Evolutionary conservation across 441 rosid genomes (phyloP), one percentile per base, ranked within the genome.

Genomic region (Euphorbia schlechtendalii): DNA sequence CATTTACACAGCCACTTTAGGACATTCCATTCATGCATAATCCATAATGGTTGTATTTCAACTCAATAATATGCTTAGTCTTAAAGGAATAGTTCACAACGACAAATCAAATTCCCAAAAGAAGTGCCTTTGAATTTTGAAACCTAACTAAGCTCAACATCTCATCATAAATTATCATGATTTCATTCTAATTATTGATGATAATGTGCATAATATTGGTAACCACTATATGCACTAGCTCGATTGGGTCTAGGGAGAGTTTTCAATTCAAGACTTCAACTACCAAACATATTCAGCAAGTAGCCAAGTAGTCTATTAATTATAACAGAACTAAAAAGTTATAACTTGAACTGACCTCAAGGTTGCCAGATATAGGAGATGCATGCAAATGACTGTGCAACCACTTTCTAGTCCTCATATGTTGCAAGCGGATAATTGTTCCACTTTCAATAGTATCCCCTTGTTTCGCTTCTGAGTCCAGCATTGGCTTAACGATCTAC

Each of bases 321-420:
- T n/a, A n/a, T 36, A 15, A 9, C 20, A 27, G 5, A 17, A 56
- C 9, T 17, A 5, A 6, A 67, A 46, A 40, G 18, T n/a, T 22
- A 17, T 18, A 60, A 63, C 51, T 11, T 34, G 49, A 25, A 69
- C 82, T 62, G 56, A 88, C 99, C 99, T 95, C 99, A 20, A 95
- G 72, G 81, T 95, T 95, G 67, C 97, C 97, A 1, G 99, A 80
- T 51, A 95, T 86, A 38, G 97, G 98, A 45, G 98, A 95, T 3
- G 91, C 96, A 74, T 88, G 90, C 68, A 95, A 71, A 68, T 95
- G 99, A 77, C 98, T 91, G 64, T 95, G 99, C 70, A 95, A 70
- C 97, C 97, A 95, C 64, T 89, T 95, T 59, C 88, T 80, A 68
- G 97, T 92, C 76, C 67, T 91, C 98, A 89, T 91, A 75, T 95